phyloP scores from a whole-genome alignment of 2,329 filamentous ascomycete genomes.

The Mycogone perniciosa region DNA sequence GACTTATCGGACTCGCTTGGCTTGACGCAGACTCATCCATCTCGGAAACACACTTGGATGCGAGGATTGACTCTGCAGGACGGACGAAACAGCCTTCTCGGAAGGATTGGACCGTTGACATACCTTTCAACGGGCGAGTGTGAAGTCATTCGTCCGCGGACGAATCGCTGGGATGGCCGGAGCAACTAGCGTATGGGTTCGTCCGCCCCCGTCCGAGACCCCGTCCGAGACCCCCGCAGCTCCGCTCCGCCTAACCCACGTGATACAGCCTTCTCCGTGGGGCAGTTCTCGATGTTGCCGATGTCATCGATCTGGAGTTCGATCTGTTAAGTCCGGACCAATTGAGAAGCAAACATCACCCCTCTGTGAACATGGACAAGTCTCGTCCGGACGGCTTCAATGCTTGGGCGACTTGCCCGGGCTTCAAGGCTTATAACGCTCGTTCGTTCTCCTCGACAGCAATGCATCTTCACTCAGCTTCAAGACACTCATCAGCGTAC shows the following conservation, averaged over 20 bases:
- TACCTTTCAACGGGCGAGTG: background rate
- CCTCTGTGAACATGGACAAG: background rate
- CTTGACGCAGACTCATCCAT: conserved; percentile 1
- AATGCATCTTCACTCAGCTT: background rate
- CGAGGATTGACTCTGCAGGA: background rate
- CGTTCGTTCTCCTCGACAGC: too few species aligned
- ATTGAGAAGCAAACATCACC: background rate
- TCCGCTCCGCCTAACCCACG: background rate
- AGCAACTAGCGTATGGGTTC: background rate
- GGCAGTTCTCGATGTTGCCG: too few species aligned
- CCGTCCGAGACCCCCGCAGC: background rate
- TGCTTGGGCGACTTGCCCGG: background rate
- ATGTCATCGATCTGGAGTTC: background rate
- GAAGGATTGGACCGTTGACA: background rate
- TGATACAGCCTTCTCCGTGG: background rate
- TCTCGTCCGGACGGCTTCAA: background rate
- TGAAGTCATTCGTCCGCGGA: conserved; percentile 14
- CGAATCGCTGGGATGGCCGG: conserved; percentile 11
- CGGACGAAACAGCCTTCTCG: background rate
- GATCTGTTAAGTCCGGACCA: background rate
- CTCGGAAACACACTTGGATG: conserved; percentile 1
- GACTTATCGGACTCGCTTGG: background rate
- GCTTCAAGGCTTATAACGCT: too few species aligned
- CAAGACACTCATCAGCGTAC: background rate
- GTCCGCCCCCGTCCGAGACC: conserved; percentile 2